Percentiles rank a stretch among this genome's conserved stretches.
Conservation (phyloP, 768 basidiomycete species). For the Leucocoprinus leucothites region DNA sequence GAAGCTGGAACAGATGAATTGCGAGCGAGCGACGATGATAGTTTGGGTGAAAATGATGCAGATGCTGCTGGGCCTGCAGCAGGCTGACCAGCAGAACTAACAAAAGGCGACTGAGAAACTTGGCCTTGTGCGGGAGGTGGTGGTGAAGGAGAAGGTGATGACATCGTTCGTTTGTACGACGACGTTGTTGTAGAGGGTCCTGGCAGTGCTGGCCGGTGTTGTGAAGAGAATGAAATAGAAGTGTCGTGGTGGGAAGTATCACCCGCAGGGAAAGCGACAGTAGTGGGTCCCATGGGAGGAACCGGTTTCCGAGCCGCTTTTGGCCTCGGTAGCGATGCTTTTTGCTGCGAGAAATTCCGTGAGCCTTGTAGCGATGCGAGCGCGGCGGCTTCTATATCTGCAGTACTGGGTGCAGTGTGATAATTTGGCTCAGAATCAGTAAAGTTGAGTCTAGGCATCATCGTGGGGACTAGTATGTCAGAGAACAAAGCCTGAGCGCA, state of each 20-base stretch:
- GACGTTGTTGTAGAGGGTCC: background rate
- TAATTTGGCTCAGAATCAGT: background rate
- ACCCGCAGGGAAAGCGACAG: background rate
- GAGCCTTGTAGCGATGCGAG: background rate
- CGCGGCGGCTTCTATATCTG: background rate
- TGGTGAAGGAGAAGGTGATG: background rate
- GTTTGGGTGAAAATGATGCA: background rate
- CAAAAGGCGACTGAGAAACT: background rate
- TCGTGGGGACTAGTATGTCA: background rate
- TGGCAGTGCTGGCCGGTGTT: background rate
- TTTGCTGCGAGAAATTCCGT: background rate
- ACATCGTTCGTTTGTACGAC: background rate
- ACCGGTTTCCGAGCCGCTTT: background rate
- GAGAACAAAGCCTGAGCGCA: background rate
- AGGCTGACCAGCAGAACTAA: background rate
- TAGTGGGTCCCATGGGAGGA: background rate
- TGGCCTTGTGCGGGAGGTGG: background rate
- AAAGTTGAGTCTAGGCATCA: background rate
- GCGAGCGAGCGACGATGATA: conserved; percentile 2
- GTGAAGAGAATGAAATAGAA: background rate
- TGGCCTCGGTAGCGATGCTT: background rate
- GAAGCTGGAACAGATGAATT: conserved; percentile 5
- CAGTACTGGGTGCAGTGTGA: background rate
- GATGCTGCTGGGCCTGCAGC: background rate
- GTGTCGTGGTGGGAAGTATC: background rate